phyloP scores from a whole-genome alignment of 148 eudicot species.

The Heliamphora exappendiculata region DNA sequence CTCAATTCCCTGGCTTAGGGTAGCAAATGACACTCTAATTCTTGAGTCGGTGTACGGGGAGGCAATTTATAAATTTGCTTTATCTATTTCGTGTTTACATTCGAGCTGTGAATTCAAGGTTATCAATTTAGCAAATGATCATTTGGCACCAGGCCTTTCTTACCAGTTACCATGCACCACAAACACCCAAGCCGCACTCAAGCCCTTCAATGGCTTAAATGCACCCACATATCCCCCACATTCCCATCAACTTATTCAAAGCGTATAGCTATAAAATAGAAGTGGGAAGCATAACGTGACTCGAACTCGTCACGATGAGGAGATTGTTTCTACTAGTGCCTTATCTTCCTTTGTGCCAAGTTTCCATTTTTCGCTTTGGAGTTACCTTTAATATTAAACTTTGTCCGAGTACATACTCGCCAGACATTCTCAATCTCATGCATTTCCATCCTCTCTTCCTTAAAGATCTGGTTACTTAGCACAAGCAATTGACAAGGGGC shows the following conservation, averaged over 20 bases:
- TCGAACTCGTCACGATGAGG: not conserved
- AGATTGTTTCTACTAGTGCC: not conserved
- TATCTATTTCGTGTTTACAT: not conserved
- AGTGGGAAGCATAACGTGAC: not conserved
- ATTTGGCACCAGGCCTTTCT: not conserved
- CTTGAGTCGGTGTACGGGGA: not conserved
- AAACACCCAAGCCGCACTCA: not conserved
- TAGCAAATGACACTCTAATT: not conserved
- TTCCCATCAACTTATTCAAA: not conserved
- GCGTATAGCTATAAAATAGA: not conserved
- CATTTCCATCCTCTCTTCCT: too few species aligned
- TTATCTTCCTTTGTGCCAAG: not conserved
- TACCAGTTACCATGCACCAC: not conserved
- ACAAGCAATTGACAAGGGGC: too few species aligned
- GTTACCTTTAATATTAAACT: not conserved
- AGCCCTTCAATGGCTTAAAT: not conserved
- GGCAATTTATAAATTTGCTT: not conserved
- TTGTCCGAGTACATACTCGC: not conserved
- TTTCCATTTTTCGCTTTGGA: not conserved
- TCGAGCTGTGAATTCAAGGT: not conserved
- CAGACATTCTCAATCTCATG: too few species aligned
- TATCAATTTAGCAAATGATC: not conserved
- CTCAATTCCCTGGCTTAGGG: too few species aligned
- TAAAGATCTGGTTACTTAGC: too few species aligned
- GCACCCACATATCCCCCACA: not conserved